These are phyloP conservation scores for Cutaneotrichosporon sp. DNA, from an alignment of 1,284 basidiomycete genomes.

Conservation along the genomic window DNA sequence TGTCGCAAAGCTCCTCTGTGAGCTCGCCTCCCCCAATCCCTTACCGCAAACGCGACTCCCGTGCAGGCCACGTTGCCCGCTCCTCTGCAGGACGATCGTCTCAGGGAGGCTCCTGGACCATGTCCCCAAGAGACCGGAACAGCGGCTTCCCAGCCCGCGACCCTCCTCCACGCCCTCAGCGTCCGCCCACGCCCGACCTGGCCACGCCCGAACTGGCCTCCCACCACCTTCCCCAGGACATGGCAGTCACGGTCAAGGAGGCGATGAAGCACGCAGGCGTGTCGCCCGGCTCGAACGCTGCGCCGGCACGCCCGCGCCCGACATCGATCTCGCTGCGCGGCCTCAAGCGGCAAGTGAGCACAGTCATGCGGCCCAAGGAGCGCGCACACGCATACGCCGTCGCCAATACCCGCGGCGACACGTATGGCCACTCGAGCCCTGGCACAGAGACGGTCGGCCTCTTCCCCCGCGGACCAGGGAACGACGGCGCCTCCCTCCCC, in stretches of 20 bases:
- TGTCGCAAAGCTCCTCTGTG: not conserved
- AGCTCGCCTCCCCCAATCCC: not conserved
- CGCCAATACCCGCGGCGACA: too few relatives aligned
- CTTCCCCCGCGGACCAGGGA: not conserved
- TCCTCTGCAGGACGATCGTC: not conserved
- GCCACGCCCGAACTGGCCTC: slow-evolving; percentile 2
- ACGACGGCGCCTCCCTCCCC: not conserved
- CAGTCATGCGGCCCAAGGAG: not conserved
- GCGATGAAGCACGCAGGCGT: not conserved
- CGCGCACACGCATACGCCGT: too few relatives aligned
- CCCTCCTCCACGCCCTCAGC: slow-evolving; percentile 11
- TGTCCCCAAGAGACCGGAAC: not conserved
- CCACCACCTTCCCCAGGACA: slow-evolving; percentile 8
- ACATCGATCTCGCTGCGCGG: slow-evolving; percentile 10
- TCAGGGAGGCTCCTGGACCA: not conserved
- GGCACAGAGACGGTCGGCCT: not conserved
- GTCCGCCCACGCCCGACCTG: slow-evolving; percentile 19
- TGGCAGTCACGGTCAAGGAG: slow-evolving; percentile 10
- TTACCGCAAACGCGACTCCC: not conserved
- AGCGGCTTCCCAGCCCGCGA: not conserved
- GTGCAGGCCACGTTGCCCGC: not conserved
- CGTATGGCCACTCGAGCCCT: too few relatives aligned
- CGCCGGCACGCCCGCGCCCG: not conserved
- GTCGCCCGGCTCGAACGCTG: not conserved
- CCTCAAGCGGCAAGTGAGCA: slow-evolving; percentile 3